Evolutionary conservation across 1,139 yeast species (phyloP), one percentile per base, ranked within the genome.

Genomic region (Torulaspora pretoriensis): DNA sequence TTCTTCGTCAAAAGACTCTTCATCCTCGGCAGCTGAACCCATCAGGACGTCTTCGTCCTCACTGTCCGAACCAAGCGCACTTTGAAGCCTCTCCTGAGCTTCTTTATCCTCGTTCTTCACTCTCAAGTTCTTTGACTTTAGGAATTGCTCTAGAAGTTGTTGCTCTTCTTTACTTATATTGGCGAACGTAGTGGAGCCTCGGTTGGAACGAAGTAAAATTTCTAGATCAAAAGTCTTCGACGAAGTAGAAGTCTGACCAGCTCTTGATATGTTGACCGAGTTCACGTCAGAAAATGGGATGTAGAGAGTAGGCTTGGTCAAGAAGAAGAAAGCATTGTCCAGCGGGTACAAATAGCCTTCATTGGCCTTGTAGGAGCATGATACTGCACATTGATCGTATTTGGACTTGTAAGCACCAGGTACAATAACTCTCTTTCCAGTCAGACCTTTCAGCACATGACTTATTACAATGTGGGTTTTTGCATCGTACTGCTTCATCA

Each of bases 181-280:
- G 49, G 96, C 95, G 67, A 92, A 92, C 41, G 81, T 81, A 57
- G 90, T 95, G 19, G 86, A 74, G 45, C 79, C 81, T 49, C 78
- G 78, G 32, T 83, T 80, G 30, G 80, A 77, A 55, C 83, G 75
- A 49, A 90, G 71, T 33, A 74, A 74, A 41, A 92, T 80, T 56
- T 92, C 94, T 68, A 92, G 72, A 67, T 94, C 99, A 67, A 94
- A 94, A 0, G 98, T 92, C 63, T 96, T 80, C 29, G 89, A 81
- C 2, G 95, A 83, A 2, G 86, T 74, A 1, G 84, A 79, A 1
- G 89, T 81, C 38, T 83, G 79, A 10, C 96, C 96, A 5, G 95
- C 86, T 66, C 99, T 82, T 3, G 96, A 85, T 71, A 94, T 84
- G 26, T 86, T 81, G 28, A 92, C 80, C 38, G 73, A 75, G 45